Evolutionary conservation across 257 asterid genomes (phyloP).

Genomic region (Nyctanthes arbortristis): DNA sequence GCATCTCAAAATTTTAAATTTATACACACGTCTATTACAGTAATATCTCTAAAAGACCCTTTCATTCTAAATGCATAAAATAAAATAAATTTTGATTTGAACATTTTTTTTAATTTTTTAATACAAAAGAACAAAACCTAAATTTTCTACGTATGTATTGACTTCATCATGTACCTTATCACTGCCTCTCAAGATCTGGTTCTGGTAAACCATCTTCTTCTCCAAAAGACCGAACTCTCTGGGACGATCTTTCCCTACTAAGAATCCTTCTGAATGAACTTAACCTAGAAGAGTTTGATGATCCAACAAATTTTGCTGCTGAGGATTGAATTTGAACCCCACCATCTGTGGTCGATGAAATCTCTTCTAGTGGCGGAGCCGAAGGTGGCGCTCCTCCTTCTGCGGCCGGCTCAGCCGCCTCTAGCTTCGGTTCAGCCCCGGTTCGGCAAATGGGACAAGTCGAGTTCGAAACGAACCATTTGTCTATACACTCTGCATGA

Average conservation of each 20-base stretch:
- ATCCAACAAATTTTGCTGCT: not conserved
- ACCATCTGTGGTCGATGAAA: slow-evolving; percentile 20
- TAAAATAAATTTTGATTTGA: too few species aligned
- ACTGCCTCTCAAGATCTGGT: slow-evolving; percentile 79
- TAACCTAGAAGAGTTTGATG: slow-evolving; percentile 41
- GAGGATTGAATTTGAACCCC: not conserved
- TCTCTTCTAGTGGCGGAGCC: slow-evolving; percentile 44
- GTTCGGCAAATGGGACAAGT: slow-evolving; percentile 53
- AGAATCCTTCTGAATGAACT: slow-evolving; percentile 75
- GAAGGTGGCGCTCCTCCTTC: slow-evolving; percentile 30
- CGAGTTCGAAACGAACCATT: slow-evolving; percentile 38
- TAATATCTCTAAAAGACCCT: too few species aligned
- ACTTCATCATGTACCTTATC: too few species aligned
- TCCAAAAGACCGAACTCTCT: slow-evolving; percentile 46
- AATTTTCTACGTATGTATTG: too few species aligned
- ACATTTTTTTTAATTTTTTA: too few species aligned
- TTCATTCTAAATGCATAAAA: too few species aligned
- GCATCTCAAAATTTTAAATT: too few species aligned
- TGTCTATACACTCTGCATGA: slow-evolving; percentile 51
- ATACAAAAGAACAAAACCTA: too few species aligned
- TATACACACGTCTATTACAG: too few species aligned
- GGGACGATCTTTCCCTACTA: slow-evolving; percentile 63
- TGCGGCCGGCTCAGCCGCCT: slow-evolving; percentile 36
- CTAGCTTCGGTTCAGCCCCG: slow-evolving; percentile 51
- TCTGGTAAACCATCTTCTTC: slow-evolving; percentile 37